These are phyloP conservation scores for Taphrina wiesneri DNA, from an alignment of 1,139 yeast genomes.

Conservation along the genomic window DNA sequence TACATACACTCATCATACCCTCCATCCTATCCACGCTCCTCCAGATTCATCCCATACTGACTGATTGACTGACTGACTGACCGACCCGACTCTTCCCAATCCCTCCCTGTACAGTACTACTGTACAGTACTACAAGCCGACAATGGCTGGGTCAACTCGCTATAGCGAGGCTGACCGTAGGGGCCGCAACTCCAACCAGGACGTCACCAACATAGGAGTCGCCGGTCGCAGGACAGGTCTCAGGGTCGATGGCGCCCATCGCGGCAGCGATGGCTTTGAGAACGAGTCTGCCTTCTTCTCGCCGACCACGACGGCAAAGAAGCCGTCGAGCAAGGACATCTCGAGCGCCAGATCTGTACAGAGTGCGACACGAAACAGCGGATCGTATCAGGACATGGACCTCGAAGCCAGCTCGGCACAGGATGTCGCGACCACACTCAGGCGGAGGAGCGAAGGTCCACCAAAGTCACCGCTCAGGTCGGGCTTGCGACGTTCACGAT, in stretches of 20 bases:
- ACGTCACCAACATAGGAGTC: slow-evolving; percentile 35
- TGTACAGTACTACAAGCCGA: neutral
- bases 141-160: slow-evolving; percentile 27
- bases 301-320: slow-evolving; percentile 38
- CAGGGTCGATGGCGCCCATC: slow-evolving; percentile 39
- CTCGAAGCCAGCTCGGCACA: slow-evolving; percentile 30
- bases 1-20: neutral
- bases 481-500: slow-evolving; percentile 28
- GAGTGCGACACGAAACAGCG: slow-evolving; percentile 6
- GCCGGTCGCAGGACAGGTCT: slow-evolving; percentile 32
- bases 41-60: neutral
- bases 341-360: slow-evolving; percentile 14
- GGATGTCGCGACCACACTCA: slow-evolving; percentile 19
- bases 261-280: slow-evolving; percentile 75
- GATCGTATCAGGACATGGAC: slow-evolving; percentile 28
- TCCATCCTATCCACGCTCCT: neutral
- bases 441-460: slow-evolving; percentile 11
- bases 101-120: too few species aligned
- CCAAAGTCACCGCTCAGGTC: slow-evolving; percentile 2
- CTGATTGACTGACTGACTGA: too few species aligned
- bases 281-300: slow-evolving; percentile 74
- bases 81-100: neutral
- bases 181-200: slow-evolving; percentile 30
- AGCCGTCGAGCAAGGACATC: slow-evolving; percentile 7
- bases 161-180: slow-evolving; percentile 33